Conservation (phyloP, 2,329 filamentous ascomycete genomes). For the Colletotrichum phormii region DNA sequence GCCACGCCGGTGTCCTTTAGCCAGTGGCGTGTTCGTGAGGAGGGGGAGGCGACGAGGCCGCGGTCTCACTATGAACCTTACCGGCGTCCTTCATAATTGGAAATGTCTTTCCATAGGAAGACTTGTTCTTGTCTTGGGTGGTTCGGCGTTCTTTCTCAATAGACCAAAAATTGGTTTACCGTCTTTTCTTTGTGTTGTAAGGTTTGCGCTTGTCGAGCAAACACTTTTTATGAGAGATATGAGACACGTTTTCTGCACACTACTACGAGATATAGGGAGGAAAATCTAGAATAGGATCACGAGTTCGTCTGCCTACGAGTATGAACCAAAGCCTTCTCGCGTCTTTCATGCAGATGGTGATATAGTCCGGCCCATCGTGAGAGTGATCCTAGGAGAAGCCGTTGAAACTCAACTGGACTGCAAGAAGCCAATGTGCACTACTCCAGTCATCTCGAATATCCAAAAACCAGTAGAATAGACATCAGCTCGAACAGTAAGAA, state of each 20-base stretch:
- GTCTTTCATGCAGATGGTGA: neutral
- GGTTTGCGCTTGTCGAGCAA: neutral
- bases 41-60: constrained; percentile 2
- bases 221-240: constrained; percentile 3
- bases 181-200: neutral
- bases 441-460: neutral
- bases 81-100: constrained; percentile 18
- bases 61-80: constrained; percentile 30
- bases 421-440: neutral
- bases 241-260: constrained; percentile 24
- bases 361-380: neutral
- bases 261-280: neutral
- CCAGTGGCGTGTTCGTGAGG: constrained; percentile 23
- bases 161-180: neutral
- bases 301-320: constrained; percentile 14
- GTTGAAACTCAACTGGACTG: neutral
- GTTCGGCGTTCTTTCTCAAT: neutral
- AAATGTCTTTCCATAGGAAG: neutral
- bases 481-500: neutral
- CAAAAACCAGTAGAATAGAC: neutral
- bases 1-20: constrained; percentile 34
- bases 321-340: neutral
- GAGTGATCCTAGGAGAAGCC: neutral
- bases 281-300: neutral
- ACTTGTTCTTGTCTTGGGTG: neutral